Percentiles rank a stretch among this genome's conserved stretches.
phyloP scores from a whole-genome alignment of 2,329 filamentous ascomycete genomes.

The Pyricularia grisea region DNA sequence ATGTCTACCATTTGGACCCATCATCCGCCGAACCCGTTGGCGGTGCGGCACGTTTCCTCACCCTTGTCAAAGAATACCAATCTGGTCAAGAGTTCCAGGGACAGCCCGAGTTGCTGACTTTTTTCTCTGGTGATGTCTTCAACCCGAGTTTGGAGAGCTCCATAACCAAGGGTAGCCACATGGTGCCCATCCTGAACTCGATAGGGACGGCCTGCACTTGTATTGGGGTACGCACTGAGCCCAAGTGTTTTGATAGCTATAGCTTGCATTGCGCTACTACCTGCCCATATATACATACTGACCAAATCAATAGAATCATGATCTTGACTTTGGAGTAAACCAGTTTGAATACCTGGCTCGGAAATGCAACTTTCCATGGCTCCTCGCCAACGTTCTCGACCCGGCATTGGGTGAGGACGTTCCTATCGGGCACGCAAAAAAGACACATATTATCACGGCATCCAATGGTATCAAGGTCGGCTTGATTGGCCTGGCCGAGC shows the following conservation, averaged over 20 bases:
- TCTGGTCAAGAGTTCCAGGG: conserved; percentile 47
- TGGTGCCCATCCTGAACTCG: conserved; percentile 76
- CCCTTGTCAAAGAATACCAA: conserved; percentile 66
- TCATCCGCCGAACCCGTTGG: conserved; percentile 74
- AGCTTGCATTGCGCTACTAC: conserved; percentile 23
- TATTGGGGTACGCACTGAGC: conserved; percentile 38
- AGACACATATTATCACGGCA: conserved; percentile 67
- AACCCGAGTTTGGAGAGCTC: conserved; percentile 85
- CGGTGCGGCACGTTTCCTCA: conserved; percentile 72
- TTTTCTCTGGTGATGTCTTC: conserved; percentile 90
- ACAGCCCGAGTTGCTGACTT: conserved; percentile 59
- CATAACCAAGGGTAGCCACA: conserved; percentile 83
- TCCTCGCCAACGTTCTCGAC: conserved; percentile 81
- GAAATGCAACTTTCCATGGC: conserved; percentile 80
- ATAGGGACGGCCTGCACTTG: conserved; percentile 74
- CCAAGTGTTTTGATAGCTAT: conserved; percentile 25
- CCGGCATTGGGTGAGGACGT: conserved; percentile 67
- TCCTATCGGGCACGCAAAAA: conserved; percentile 65
- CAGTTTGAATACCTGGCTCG: conserved; percentile 66
- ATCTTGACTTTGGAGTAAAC: conserved; percentile 81
- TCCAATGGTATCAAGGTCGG: conserved; percentile 82
- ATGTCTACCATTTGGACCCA: conserved; percentile 81
- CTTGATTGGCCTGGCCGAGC: conserved; percentile 74
- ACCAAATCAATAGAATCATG: conserved; percentile 57
- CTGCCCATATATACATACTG: background rate